Evolutionary conservation across 805 yeast genomes (phyloP).

Genomic region (Candida ovalis): DNA sequence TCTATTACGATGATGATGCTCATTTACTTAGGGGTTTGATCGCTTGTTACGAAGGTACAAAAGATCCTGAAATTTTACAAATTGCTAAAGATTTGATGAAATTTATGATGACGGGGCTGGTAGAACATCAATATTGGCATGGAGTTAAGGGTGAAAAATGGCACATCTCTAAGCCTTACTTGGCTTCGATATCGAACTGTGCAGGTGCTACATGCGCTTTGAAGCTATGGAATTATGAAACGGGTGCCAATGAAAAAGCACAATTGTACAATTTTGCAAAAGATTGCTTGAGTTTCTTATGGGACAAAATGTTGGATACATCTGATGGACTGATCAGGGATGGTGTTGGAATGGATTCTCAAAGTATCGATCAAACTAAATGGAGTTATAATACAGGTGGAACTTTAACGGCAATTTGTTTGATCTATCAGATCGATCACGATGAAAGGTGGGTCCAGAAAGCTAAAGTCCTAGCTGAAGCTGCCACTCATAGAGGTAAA

Average conservation of each 20-base stretch:
- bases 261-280: constrained; percentile 56
- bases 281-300: constrained; percentile 55
- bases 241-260: constrained; percentile 33
- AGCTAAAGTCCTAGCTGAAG: constrained; percentile 48
- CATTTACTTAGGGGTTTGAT: constrained; percentile 64
- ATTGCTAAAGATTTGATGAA: constrained; percentile 54
- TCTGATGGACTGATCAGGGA: constrained; percentile 55
- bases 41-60: constrained; percentile 66
- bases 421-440: constrained; percentile 46
- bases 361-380: constrained; percentile 45
- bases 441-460: constrained; percentile 47
- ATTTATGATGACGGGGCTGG: constrained; percentile 65
- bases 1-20: constrained; percentile 73
- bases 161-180: constrained; percentile 58
- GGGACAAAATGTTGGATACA: constrained; percentile 47
- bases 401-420: constrained; percentile 51
- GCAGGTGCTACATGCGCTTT: constrained; percentile 67
- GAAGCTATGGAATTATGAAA: constrained; percentile 54
- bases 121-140: constrained; percentile 37
- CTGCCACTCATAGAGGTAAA: constrained; percentile 53
- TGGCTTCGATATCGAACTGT: constrained; percentile 49
- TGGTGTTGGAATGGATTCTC: constrained; percentile 49
- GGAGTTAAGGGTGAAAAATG: constrained; percentile 60
- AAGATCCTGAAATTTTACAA: constrained; percentile 48
- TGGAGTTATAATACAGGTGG: constrained; percentile 70